phyloP scores from a whole-genome alignment of 2,329 filamentous ascomycete species.

The Colletotrichum ledebouriae region DNA sequence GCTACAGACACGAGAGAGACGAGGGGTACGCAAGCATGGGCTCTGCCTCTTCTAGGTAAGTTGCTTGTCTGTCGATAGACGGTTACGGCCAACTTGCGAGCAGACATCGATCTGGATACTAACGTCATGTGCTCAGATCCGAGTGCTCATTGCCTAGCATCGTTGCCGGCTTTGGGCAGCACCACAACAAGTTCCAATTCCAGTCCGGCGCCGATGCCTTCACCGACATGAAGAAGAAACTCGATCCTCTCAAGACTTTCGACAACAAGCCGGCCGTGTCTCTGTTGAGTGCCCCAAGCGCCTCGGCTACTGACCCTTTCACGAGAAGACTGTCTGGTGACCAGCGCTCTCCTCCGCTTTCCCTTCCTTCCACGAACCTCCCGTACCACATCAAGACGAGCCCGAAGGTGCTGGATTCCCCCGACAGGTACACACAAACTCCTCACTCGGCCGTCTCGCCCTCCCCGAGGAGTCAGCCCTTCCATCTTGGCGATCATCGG shows the following conservation, averaged over 20 bases:
- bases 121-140: constrained; percentile 49
- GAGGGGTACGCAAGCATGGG: constrained; percentile 61
- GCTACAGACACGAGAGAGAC: constrained; percentile 50
- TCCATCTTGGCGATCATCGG: constrained; percentile 59
- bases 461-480: constrained; percentile 53
- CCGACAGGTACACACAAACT: constrained; percentile 59
- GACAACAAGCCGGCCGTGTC: constrained; percentile 60
- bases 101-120: neutral
- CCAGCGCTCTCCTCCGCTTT: constrained; percentile 59
- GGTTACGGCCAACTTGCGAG: neutral
- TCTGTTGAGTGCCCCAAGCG: constrained; percentile 53
- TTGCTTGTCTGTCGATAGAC: constrained; percentile 3
- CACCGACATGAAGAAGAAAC: constrained; percentile 67
- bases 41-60: constrained; percentile 48
- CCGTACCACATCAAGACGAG: constrained; percentile 52
- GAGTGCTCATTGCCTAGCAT: constrained; percentile 55
- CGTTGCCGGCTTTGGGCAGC: constrained; percentile 61
- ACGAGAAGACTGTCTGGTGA: constrained; percentile 55
- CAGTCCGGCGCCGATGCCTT: constrained; percentile 61
- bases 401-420: constrained; percentile 57
- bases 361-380: constrained; percentile 56
- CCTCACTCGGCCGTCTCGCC: constrained; percentile 65
- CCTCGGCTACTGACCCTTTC: constrained; percentile 55
- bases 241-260: constrained; percentile 62
- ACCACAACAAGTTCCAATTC: constrained; percentile 64